Evolutionary conservation across 805 yeast species (phyloP).

Genomic region (Cyberlindnera lachancei): DNA sequence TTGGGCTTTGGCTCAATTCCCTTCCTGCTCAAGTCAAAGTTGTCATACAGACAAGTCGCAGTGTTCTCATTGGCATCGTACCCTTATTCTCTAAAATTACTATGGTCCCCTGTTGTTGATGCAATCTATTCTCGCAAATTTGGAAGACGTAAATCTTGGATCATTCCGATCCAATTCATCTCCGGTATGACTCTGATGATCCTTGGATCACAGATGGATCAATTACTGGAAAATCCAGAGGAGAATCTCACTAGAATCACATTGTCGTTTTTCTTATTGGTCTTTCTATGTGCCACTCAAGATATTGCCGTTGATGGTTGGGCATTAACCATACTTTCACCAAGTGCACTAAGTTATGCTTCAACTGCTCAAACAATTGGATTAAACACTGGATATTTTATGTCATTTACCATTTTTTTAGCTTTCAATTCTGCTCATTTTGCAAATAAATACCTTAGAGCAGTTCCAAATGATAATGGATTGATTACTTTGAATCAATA

Average conservation of each 20-base stretch:
- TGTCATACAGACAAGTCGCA: conserved; percentile 86
- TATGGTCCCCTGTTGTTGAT: conserved; percentile 97
- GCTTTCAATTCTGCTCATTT: conserved; percentile 90
- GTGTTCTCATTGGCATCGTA: conserved; percentile 86
- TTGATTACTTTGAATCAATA: conserved; percentile 68
- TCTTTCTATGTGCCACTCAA: conserved; percentile 91
- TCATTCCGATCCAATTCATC: conserved; percentile 83
- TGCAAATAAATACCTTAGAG: conserved; percentile 76
- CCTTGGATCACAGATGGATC: conserved; percentile 54
- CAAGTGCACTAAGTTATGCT: conserved; percentile 77
- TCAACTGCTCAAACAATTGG: conserved; percentile 98
- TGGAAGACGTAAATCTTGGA: conserved; percentile 91
- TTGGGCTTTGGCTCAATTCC: conserved; percentile 93
- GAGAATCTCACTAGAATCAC: conserved; percentile 53
- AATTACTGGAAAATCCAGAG: conserved; percentile 40
- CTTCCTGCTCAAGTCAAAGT: conserved; percentile 72
- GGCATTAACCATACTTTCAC: conserved; percentile 85
- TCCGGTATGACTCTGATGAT: conserved; percentile 60
- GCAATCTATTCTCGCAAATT: conserved; percentile 58
- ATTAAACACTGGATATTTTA: conserved; percentile 84
- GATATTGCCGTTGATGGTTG: conserved; percentile 99
- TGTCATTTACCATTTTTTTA: conserved; percentile 84
- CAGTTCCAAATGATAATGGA: conserved; percentile 53
- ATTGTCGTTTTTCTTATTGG: conserved; percentile 62
- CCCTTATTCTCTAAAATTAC: conserved; percentile 84